phyloP scores from a whole-genome alignment of 768 basidiomycete species.

The Suillus ampliporus region DNA sequence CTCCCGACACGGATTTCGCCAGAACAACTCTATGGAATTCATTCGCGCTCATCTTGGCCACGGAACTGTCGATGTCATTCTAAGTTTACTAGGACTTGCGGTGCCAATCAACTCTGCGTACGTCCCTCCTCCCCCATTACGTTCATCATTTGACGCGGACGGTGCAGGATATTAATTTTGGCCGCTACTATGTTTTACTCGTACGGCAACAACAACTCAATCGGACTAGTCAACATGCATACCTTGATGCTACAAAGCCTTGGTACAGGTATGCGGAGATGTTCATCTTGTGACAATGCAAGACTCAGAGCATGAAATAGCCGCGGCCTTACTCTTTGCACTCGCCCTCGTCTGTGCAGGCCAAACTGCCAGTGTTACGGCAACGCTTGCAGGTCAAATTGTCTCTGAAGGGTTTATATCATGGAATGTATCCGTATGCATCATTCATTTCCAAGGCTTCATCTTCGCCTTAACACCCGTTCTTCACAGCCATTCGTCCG shows the following conservation, averaged over 20 bases:
- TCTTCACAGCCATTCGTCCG: conserved; percentile 38
- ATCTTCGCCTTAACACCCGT: not conserved
- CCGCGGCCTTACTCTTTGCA: conserved; percentile 50
- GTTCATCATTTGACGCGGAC: not conserved
- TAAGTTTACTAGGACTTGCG: conserved; percentile 50
- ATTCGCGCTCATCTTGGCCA: conserved; percentile 47
- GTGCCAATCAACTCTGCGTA: conserved; percentile 51
- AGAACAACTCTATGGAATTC: conserved; percentile 41
- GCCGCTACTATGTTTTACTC: conserved; percentile 27
- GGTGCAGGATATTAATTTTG: conserved; percentile 44
- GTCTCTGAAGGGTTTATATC: conserved; percentile 54
- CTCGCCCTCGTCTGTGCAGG: conserved; percentile 52
- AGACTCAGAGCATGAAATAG: conserved; percentile 13
- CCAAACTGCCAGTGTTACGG: conserved; percentile 55
- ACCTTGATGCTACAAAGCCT: conserved; percentile 44
- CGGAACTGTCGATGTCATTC: conserved; percentile 51
- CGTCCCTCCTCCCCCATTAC: conserved; percentile 10
- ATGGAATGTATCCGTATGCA: conserved; percentile 47
- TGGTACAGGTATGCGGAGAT: conserved; percentile 38
- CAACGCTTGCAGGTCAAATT: conserved; percentile 54
- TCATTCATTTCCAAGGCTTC: not conserved
- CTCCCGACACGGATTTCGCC: conserved; percentile 24
- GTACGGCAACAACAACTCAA: conserved; percentile 22
- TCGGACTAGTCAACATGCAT: conserved; percentile 50
- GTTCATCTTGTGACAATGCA: not conserved